phyloP scores from a whole-genome alignment of 1,284 basidiomycete genomes.

The Malassezia furfur region DNA sequence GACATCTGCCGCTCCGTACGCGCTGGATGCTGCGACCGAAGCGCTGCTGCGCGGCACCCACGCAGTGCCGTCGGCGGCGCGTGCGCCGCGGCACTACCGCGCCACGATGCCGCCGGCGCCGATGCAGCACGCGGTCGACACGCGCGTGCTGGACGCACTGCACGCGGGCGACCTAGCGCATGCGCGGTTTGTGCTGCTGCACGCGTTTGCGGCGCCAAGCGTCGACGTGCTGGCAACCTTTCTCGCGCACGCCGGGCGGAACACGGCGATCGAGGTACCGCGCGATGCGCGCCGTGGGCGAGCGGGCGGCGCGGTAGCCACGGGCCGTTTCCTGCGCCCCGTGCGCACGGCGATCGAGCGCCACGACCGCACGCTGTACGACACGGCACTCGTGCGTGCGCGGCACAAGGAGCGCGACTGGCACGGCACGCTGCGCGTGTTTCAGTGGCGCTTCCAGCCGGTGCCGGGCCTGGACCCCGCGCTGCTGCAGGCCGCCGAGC shows the following conservation, averaged over 20 bases:
- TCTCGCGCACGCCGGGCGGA: slow-evolving; percentile 3
- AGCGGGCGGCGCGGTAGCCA: background rate
- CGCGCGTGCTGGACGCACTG: background rate
- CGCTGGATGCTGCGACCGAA: background rate
- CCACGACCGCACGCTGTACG: slow-evolving; percentile 1
- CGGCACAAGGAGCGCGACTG: slow-evolving; percentile 11
- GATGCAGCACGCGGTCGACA: background rate
- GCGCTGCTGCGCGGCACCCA: background rate
- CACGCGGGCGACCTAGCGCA: background rate
- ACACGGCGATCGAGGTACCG: background rate
- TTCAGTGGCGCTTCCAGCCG: slow-evolving; percentile 12
- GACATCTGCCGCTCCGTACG: background rate
- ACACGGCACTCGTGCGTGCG: slow-evolving; percentile 14
- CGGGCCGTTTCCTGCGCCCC: slow-evolving; percentile 11
- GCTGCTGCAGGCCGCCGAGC: background rate
- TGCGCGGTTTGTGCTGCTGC: slow-evolving; percentile 6
- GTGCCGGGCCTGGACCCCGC: background rate
- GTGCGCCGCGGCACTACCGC: background rate
- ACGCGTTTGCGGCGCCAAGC: background rate
- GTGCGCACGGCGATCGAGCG: slow-evolving; percentile 5
- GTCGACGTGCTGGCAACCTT: slow-evolving; percentile 6
- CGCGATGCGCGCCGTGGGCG: background rate
- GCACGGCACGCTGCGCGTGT: slow-evolving; percentile 13
- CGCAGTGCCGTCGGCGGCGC: background rate
- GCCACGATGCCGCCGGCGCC: background rate